Percentiles rank a stretch among this genome's conserved stretches.
Evolutionary conservation across 768 basidiomycete genomes (phyloP).

Genomic region (Psilocybe cubensis): DNA sequence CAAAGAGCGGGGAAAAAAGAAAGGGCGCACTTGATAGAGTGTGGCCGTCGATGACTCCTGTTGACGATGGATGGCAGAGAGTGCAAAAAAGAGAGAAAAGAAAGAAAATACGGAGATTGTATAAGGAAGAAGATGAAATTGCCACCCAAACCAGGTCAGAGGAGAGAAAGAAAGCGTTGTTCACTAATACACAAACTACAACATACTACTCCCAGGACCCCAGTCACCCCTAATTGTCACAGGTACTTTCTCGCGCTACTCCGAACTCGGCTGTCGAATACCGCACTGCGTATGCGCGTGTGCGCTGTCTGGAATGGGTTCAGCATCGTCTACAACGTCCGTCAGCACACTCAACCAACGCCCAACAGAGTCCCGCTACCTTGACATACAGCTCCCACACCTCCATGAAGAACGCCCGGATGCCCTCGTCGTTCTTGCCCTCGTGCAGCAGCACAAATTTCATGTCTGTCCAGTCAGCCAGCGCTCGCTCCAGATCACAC

Average conservation of each 20-base stretch:
- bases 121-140: constrained; percentile 34
- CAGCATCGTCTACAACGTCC: constrained; percentile 64
- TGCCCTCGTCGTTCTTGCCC: constrained; percentile 96
- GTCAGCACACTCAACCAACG: constrained; percentile 14
- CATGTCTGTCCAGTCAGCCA: constrained; percentile 64
- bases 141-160: constrained; percentile 40
- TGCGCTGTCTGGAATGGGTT: constrained; percentile 98
- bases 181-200: constrained; percentile 21
- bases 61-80: constrained; percentile 25
- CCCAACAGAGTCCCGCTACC: constrained; percentile 48
- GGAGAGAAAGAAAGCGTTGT: constrained; percentile 34
- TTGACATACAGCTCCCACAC: constrained; percentile 98
- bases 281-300: constrained; percentile 72
- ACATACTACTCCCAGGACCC: constrained; percentile 23
- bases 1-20: constrained; percentile 17
- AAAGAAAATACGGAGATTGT: constrained; percentile 28
- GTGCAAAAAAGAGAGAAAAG: constrained; percentile 22
- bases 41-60: constrained; percentile 19
- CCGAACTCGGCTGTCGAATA: constrained; percentile 85
- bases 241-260: constrained; percentile 88
- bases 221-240: constrained; percentile 35
- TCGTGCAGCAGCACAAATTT: constrained; percentile 96
- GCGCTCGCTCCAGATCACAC: not conserved
- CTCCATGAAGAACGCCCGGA: constrained; percentile 89
- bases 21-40: constrained; percentile 10